Evolutionary conservation across 2,329 filamentous ascomycete species (phyloP).

Genomic region (Cadophora sp.): DNA sequence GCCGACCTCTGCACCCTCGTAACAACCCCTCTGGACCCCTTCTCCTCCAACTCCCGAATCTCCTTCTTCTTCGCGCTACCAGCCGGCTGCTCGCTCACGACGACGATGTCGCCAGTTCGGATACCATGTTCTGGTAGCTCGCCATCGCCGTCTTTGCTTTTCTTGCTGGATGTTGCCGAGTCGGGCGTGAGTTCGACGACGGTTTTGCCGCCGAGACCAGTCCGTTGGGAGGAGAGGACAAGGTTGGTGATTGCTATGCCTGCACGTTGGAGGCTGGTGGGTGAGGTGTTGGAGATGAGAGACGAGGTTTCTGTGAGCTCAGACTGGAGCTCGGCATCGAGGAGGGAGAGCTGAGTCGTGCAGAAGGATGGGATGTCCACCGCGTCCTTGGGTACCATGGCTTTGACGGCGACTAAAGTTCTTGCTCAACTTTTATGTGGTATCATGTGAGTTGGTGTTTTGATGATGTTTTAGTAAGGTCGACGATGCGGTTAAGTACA

Average conservation of each 20-base stretch:
- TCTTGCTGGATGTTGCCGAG: constrained; percentile 57
- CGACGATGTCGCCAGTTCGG: constrained; percentile 78
- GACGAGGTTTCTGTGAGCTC: constrained; percentile 74
- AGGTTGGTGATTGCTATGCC: constrained; percentile 84
- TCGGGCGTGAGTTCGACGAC: constrained; percentile 83
- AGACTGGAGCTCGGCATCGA: constrained; percentile 73
- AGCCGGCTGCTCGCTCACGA: constrained; percentile 76
- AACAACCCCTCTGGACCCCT: constrained; percentile 74
- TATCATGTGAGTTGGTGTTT: constrained; percentile 27
- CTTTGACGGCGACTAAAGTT: not conserved
- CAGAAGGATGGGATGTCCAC: constrained; percentile 74
- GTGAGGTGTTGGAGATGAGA: constrained; percentile 72
- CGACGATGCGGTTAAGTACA: not conserved
- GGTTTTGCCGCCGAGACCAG: constrained; percentile 88
- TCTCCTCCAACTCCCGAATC: constrained; percentile 72
- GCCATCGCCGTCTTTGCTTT: constrained; percentile 48
- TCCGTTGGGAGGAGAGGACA: constrained; percentile 75
- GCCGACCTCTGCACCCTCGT: constrained; percentile 63
- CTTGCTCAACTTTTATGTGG: not conserved
- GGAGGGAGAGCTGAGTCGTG: constrained; percentile 70
- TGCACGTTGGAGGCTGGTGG: constrained; percentile 72
- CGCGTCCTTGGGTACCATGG: constrained; percentile 45
- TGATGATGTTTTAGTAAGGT: constrained; percentile 10
- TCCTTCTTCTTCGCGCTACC: constrained; percentile 67
- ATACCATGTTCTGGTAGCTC: constrained; percentile 76